Evolutionary conservation across 2,329 filamentous ascomycete genomes (phyloP).

Genomic region (Pseudocercospora eumusae): DNA sequence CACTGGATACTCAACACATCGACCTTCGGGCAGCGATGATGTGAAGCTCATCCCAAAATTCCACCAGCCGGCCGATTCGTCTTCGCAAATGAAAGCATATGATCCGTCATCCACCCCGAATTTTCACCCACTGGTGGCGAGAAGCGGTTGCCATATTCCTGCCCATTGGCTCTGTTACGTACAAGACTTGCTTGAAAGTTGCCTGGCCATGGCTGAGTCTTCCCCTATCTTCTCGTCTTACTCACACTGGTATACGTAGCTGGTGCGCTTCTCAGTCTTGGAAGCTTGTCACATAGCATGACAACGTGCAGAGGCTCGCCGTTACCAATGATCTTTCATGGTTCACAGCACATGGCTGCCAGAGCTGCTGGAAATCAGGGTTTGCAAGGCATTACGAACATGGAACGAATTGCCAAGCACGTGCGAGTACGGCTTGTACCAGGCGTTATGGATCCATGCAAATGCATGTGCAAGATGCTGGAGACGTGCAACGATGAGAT

Average conservation of each 20-base stretch:
- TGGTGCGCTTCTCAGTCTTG: constrained; percentile 4
- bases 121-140: constrained; percentile 6
- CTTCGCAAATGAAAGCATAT: background rate
- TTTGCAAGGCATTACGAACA: constrained; percentile 2
- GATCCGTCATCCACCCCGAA: background rate
- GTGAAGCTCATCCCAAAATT: background rate
- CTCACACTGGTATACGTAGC: constrained; percentile 8
- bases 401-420: background rate
- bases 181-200: constrained; percentile 10
- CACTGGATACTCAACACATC: background rate
- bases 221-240: constrained; percentile 1
- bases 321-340: constrained; percentile 13
- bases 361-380: background rate
- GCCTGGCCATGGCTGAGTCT: constrained; percentile 8
- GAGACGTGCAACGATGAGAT: background rate
- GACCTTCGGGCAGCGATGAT: background rate
- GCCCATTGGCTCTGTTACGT: background rate
- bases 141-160: constrained; percentile 1
- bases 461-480: background rate
- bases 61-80: background rate
- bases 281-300: constrained; percentile 3
- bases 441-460: background rate
- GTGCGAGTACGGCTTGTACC: background rate
- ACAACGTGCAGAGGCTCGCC: constrained; percentile 16
- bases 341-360: background rate